A percentile compares a stretch with the other conserved stretches of the same genome.
These are phyloP conservation scores for Aspergillus cavernicola DNA, from an alignment of 495 filamentous ascomycete species.

Conservation along the genomic window DNA sequence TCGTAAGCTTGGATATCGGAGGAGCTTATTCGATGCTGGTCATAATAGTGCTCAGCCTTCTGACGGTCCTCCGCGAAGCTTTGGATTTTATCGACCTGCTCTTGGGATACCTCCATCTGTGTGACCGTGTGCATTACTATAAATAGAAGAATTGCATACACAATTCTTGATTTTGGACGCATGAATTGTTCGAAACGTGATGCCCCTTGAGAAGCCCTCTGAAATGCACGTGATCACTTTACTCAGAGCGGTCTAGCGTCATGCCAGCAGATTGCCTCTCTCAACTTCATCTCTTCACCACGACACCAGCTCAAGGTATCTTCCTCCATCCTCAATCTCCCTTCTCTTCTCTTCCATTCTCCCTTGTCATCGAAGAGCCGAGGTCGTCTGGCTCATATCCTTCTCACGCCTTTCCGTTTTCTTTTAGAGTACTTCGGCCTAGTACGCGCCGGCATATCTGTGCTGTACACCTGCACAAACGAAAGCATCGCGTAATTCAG, in stretches of 20 bases:
- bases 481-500: slow-evolving; percentile 18
- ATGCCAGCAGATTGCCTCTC: slow-evolving; percentile 23
- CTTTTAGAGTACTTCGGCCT: background rate
- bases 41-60: slow-evolving; percentile 33
- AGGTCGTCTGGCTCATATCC: background rate
- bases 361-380: background rate
- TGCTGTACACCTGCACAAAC: slow-evolving; percentile 11
- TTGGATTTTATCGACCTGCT: slow-evolving; percentile 35
- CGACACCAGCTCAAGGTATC: slow-evolving; percentile 15
- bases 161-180: background rate
- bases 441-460: slow-evolving; percentile 5
- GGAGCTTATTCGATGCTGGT: slow-evolving; percentile 28
- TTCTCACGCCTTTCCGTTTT: background rate
- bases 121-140: background rate
- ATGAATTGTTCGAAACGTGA: background rate
- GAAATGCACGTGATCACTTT: slow-evolving; percentile 18
- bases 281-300: slow-evolving; percentile 28
- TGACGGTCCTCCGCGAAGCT: slow-evolving; percentile 36
- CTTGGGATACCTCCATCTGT: slow-evolving; percentile 32
- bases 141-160: background rate
- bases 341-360: slow-evolving; percentile 3
- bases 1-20: slow-evolving; percentile 38
- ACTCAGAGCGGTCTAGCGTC: slow-evolving; percentile 19
- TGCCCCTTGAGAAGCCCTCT: background rate
- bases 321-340: background rate